A percentile compares a stretch with the other conserved stretches of the same genome.
Evolutionary conservation across 768 basidiomycete species (phyloP).

Genomic region (Xanthoconium stramineum): DNA sequence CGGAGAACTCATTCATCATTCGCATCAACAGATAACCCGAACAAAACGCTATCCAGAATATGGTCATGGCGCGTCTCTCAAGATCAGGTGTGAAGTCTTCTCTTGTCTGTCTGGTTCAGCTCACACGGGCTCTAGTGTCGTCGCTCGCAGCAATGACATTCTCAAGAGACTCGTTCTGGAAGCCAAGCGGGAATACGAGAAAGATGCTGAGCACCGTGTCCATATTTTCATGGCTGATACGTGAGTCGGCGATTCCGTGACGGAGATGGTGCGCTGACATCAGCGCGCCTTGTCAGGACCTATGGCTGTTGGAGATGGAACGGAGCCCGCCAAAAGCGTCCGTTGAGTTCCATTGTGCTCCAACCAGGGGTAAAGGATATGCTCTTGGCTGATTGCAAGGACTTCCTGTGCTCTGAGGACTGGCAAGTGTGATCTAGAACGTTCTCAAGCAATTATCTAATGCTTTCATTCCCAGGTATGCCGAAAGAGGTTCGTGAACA

Average conservation of each 20-base stretch:
- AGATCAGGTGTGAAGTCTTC: constrained; percentile 59
- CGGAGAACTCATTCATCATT: constrained; percentile 19
- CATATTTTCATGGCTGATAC: constrained; percentile 88
- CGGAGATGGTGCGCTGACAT: not conserved
- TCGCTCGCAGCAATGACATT: constrained; percentile 85
- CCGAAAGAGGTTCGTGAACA: constrained; percentile 67
- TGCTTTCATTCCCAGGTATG: constrained; percentile 59
- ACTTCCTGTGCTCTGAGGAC: constrained; percentile 80
- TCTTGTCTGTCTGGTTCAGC: constrained; percentile 15
- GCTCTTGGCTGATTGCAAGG: constrained; percentile 83
- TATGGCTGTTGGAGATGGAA: constrained; percentile 86
- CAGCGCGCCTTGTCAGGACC: constrained; percentile 38
- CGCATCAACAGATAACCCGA: constrained; percentile 61
- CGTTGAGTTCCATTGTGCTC: constrained; percentile 89
- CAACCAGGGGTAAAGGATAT: constrained; percentile 90
- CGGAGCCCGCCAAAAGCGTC: constrained; percentile 82
- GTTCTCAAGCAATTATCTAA: constrained; percentile 18
- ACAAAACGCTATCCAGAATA: constrained; percentile 76
- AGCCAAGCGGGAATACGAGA: constrained; percentile 86
- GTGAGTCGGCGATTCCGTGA: constrained; percentile 45
- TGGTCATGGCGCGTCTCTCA: constrained; percentile 68
- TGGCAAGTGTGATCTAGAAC: constrained; percentile 53
- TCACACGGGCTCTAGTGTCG: constrained; percentile 51
- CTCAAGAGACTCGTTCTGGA: constrained; percentile 83
- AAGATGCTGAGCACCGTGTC: constrained; percentile 86